phyloP scores from a whole-genome alignment of 768 basidiomycete species.

The Pisolithus albus region DNA sequence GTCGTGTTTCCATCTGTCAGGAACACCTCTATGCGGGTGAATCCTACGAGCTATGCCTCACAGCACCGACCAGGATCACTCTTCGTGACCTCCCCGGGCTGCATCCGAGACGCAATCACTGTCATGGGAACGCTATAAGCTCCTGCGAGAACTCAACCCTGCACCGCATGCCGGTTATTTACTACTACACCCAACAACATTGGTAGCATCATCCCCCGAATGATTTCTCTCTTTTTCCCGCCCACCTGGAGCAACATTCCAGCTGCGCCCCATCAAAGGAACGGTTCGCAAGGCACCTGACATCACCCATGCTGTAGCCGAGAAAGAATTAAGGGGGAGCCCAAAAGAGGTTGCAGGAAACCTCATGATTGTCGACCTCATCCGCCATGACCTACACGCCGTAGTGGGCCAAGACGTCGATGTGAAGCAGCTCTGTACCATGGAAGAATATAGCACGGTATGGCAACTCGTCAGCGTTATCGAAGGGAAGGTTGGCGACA shows the following conservation, averaged over 20 bases:
- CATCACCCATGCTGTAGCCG: conserved; percentile 59
- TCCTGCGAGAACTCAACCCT: conserved; percentile 70
- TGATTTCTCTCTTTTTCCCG: conserved; percentile 79
- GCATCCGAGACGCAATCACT: conserved; percentile 13
- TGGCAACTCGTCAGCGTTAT: conserved; percentile 64
- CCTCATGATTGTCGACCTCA: too few species aligned
- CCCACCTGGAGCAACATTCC: conserved; percentile 56
- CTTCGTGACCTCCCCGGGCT: conserved; percentile 31
- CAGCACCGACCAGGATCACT: conserved; percentile 59
- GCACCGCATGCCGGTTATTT: conserved; percentile 85
- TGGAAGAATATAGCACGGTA: conserved; percentile 29
- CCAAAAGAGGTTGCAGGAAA: conserved; percentile 28
- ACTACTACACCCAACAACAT: conserved; percentile 66
- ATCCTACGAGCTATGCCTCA: conserved; percentile 91
- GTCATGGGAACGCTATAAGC: conserved; percentile 73
- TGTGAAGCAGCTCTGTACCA: conserved; percentile 28
- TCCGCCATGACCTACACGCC: too few species aligned
- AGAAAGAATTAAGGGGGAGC: conserved; percentile 54
- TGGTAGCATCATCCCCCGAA: conserved; percentile 87
- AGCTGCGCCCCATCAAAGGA: conserved; percentile 93
- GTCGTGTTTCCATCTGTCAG: conserved; percentile 63
- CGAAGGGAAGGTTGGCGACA: too few species aligned
- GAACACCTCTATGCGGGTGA: conserved; percentile 70
- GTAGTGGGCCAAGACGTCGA: conserved; percentile 25
- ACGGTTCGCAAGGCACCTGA: conserved; percentile 69